These are phyloP conservation scores for Fusarium nodosum DNA, from an alignment of 2,329 filamentous ascomycete genomes.

Conservation along the genomic window DNA sequence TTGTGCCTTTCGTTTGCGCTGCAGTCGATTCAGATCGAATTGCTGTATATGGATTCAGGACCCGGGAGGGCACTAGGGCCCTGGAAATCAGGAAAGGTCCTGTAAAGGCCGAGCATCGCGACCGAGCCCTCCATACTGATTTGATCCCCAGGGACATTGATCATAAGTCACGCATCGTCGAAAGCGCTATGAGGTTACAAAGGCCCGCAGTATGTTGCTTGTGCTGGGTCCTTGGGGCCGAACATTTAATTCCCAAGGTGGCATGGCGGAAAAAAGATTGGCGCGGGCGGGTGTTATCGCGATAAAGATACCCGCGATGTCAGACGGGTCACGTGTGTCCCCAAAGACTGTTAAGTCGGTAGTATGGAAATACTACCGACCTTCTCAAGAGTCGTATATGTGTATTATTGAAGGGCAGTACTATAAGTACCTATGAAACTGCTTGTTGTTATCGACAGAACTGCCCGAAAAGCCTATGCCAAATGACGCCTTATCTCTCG, in stretches of 20 bases:
- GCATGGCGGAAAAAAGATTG: conserved; percentile 41
- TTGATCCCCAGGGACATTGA: conserved; percentile 63
- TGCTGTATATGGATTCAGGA: conserved; percentile 27
- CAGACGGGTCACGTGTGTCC: conserved; percentile 34
- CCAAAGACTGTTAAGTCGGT: background rate
- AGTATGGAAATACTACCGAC: background rate
- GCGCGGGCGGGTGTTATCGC: conserved; percentile 40
- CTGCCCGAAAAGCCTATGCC: conserved; percentile 11
- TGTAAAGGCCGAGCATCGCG: conserved; percentile 51
- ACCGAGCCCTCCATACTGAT: conserved; percentile 59
- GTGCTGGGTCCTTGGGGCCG: conserved; percentile 24
- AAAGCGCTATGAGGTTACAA: conserved; percentile 14
- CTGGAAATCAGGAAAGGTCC: conserved; percentile 43
- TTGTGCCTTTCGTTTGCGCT: conserved; percentile 9
- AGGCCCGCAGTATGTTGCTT: conserved; percentile 25
- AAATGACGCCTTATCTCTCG: conserved; percentile 28
- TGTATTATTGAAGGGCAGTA: conserved; percentile 7
- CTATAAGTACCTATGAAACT: background rate
- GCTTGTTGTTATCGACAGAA: conserved; percentile 8
- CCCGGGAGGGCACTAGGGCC: conserved; percentile 37
- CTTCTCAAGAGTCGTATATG: background rate
- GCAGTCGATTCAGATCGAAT: conserved; percentile 43
- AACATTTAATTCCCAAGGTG: conserved; percentile 9
- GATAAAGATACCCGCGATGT: conserved; percentile 35
- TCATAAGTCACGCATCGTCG: conserved; percentile 58